These are phyloP conservation scores for Domatiomyces globalis DNA, from an alignment of 2,329 filamentous ascomycete genomes.

Conservation along the genomic window DNA sequence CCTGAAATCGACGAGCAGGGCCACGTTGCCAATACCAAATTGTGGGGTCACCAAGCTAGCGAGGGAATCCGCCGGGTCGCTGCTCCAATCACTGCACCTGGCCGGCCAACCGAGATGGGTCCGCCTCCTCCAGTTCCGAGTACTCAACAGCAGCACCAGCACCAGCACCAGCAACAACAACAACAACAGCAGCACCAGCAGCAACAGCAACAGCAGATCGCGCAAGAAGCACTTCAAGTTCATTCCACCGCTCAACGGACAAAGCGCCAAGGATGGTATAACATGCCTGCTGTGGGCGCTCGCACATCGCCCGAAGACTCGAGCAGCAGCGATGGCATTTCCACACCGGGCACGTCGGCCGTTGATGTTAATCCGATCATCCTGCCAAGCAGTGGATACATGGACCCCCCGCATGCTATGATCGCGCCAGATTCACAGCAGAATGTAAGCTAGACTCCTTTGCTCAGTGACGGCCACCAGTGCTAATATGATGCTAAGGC, in stretches of 20 bases:
- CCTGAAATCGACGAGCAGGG: constrained; percentile 17
- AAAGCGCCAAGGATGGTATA: constrained; percentile 24
- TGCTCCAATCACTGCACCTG: constrained; percentile 2
- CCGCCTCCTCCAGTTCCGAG: constrained; percentile 8
- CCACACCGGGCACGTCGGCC: constrained; percentile 34
- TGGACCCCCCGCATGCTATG: constrained; percentile 29
- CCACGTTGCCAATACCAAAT: constrained; percentile 26
- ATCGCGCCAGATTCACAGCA: constrained; percentile 25
- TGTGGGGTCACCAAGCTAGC: constrained; percentile 33
- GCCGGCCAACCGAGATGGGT: constrained; percentile 8
- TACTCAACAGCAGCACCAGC: not conserved
- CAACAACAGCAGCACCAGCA: not conserved
- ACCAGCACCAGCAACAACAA: not conserved
- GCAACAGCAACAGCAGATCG: constrained; percentile 14
- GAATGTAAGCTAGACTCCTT: constrained; percentile 24
- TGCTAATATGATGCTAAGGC: constrained; percentile 20
- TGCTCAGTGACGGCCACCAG: constrained; percentile 19
- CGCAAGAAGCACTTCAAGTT: constrained; percentile 10
- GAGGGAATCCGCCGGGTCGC: constrained; percentile 25
- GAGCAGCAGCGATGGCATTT: constrained; percentile 35
- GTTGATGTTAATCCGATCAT: constrained; percentile 36
- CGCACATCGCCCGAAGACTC: constrained; percentile 36
- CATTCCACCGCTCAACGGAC: constrained; percentile 9
- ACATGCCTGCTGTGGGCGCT: constrained; percentile 22
- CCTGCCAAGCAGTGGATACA: constrained; percentile 34